Conservation (phyloP, 805 yeast species). For the Saccharomycopsis guyanensis region DNA sequence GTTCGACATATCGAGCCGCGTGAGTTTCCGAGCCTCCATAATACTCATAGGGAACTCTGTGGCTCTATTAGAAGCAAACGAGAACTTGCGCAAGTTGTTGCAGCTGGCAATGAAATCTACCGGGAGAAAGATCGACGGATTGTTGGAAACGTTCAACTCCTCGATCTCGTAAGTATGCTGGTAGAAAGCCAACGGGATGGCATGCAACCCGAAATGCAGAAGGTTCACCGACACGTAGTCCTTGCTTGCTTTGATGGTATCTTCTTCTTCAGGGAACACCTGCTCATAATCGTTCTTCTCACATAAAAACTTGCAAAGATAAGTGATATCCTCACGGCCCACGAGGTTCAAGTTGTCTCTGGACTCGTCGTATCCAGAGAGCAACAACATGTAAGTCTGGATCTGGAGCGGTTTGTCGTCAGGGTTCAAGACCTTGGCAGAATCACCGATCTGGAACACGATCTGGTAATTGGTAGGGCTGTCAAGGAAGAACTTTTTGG, state of each 20-base stretch:
- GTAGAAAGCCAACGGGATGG: conserved; percentile 77
- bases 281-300: conserved; percentile 55
- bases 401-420: conserved; percentile 72
- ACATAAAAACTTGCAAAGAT: conserved; percentile 71
- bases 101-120: conserved; percentile 72
- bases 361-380: conserved; percentile 67
- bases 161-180: conserved; percentile 76
- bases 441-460: conserved; percentile 66
- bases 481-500: conserved; percentile 70
- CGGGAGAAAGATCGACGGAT: conserved; percentile 80
- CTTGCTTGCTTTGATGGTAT: conserved; percentile 37
- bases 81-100: conserved; percentile 56
- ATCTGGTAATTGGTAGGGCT: conserved; percentile 67
- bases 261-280: conserved; percentile 55
- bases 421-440: conserved; percentile 62
- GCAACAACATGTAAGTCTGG: conserved; percentile 61
- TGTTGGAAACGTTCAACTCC: conserved; percentile 72
- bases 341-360: conserved; percentile 70
- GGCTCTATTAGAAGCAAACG: conserved; percentile 66
- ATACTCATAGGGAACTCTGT: conserved; percentile 69
- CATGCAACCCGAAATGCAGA: conserved; percentile 65
- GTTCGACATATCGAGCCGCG: conserved; percentile 65
- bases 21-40: conserved; percentile 58
- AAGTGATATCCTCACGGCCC: conserved; percentile 79
- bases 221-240: conserved; percentile 71